A percentile compares a stretch with the other conserved stretches of the same genome.
phyloP scores from a whole-genome alignment of 192 early-diverging fungal species.

The Coemansia sp. region DNA sequence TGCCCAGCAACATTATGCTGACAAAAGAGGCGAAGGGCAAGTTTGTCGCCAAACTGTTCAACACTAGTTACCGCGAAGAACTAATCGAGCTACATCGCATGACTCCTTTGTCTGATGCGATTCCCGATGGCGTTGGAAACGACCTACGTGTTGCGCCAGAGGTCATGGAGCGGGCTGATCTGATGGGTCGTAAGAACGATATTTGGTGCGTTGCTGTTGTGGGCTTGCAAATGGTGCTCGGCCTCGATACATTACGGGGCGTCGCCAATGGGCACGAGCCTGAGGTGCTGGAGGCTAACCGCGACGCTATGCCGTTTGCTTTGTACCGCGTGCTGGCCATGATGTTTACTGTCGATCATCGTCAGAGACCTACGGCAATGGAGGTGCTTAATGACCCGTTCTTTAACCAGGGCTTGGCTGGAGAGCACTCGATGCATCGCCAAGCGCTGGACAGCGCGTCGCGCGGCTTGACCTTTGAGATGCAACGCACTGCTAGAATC shows the following conservation, averaged over 20 bases:
- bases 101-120: constrained; percentile 37
- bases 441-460: constrained; percentile 43
- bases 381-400: constrained; percentile 75
- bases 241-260: constrained; percentile 58
- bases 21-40: constrained; percentile 23
- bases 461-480: constrained; percentile 35
- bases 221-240: constrained; percentile 73
- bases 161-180: constrained; percentile 61
- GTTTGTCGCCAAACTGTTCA: constrained; percentile 62
- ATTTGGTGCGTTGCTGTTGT: constrained; percentile 73
- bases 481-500: constrained; percentile 22
- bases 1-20: constrained; percentile 38
- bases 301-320: constrained; percentile 54
- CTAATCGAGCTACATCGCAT: constrained; percentile 57
- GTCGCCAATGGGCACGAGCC: constrained; percentile 58
- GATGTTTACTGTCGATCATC: constrained; percentile 72
- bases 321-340: constrained; percentile 58
- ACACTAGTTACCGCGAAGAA: constrained; percentile 67
- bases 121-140: constrained; percentile 33
- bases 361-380: constrained; percentile 72
- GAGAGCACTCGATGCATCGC: constrained; percentile 51
- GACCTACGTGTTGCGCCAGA: constrained; percentile 64
- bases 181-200: constrained; percentile 74
- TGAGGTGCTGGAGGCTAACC: constrained; percentile 54
- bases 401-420: constrained; percentile 58